Evolutionary conservation across 1,284 basidiomycete species (phyloP).

Genomic region (Porogramme epimiltina): DNA sequence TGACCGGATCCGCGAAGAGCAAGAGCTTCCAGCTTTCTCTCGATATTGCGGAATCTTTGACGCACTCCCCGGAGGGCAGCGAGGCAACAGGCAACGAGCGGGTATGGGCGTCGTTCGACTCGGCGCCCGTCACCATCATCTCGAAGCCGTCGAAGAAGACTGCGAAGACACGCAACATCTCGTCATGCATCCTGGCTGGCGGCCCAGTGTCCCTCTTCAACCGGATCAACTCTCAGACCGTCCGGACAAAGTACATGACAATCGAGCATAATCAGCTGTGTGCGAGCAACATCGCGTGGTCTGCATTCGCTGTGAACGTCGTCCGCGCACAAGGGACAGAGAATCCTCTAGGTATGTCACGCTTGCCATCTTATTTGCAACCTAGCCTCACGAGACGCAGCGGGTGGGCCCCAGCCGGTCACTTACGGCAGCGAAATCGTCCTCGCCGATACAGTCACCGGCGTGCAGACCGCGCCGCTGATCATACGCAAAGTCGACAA

Average conservation of each 20-base stretch:
- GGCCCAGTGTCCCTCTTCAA: constrained; percentile 95
- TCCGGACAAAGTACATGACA: constrained; percentile 96
- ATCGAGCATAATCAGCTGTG: constrained; percentile 84
- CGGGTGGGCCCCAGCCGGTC: constrained; percentile 72
- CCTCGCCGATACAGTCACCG: constrained; percentile 82
- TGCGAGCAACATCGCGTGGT: constrained; percentile 88
- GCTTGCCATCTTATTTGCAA: constrained; percentile 48
- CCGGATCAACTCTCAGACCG: constrained; percentile 95
- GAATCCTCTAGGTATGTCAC: constrained; percentile 57
- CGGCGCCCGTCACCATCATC: constrained; percentile 90
- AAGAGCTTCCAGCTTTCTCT: constrained; percentile 89
- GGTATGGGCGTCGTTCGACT: constrained; percentile 90
- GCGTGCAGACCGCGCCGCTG: constrained; percentile 84
- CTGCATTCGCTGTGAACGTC: constrained; percentile 91
- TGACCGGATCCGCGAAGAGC: constrained; percentile 85
- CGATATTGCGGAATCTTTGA: constrained; percentile 74
- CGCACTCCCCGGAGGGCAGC: constrained; percentile 49
- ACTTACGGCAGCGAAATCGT: constrained; percentile 91
- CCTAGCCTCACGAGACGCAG: constrained; percentile 31
- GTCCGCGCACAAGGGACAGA: constrained; percentile 61
- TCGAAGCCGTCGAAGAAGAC: constrained; percentile 98
- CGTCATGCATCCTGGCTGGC: constrained; percentile 87
- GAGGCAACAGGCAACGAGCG: constrained; percentile 57
- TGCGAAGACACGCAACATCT: constrained; percentile 91
- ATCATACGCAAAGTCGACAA: constrained; percentile 94